These are phyloP conservation scores for Calonectria fujianensis DNA, from an alignment of 2,329 filamentous ascomycete species.

Conservation along the genomic window DNA sequence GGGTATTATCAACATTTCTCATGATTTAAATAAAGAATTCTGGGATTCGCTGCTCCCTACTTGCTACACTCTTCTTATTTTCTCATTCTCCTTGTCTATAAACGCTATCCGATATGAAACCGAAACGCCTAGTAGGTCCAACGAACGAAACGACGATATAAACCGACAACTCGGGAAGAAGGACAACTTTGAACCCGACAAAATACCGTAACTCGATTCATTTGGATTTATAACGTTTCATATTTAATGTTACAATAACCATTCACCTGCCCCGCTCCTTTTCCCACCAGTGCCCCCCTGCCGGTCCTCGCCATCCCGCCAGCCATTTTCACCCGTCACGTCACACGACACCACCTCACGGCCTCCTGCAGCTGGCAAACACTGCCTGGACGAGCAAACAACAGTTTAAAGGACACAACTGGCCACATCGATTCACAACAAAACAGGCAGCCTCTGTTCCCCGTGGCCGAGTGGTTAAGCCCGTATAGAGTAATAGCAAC, in stretches of 20 bases:
- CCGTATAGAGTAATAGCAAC: slow-evolving; percentile 62
- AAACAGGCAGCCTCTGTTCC: slow-evolving; percentile 5
- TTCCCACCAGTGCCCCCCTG: not conserved
- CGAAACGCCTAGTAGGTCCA: not conserved
- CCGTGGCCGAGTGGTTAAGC: slow-evolving; percentile 54
- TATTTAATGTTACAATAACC: not conserved
- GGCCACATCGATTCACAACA: slow-evolving; percentile 37
- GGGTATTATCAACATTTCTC: not conserved
- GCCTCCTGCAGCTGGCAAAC: slow-evolving; percentile 44
- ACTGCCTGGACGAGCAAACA: slow-evolving; percentile 5
- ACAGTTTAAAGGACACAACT: slow-evolving; percentile 43
- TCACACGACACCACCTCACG: slow-evolving; percentile 32
- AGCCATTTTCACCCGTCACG: not conserved
- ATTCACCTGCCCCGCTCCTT: not conserved
- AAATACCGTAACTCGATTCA: not conserved
- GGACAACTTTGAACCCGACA: not conserved
- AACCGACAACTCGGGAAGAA: not conserved
- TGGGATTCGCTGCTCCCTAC: not conserved
- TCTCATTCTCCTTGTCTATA: not conserved
- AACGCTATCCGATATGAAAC: not conserved
- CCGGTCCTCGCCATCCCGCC: not conserved
- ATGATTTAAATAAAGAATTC: not conserved
- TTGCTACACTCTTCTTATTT: not conserved
- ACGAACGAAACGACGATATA: not conserved
- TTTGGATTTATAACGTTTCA: not conserved